Evolutionary conservation across 768 basidiomycete species (phyloP), one percentile per base, ranked within the genome.

Genomic region (Pholiota molesta): DNA sequence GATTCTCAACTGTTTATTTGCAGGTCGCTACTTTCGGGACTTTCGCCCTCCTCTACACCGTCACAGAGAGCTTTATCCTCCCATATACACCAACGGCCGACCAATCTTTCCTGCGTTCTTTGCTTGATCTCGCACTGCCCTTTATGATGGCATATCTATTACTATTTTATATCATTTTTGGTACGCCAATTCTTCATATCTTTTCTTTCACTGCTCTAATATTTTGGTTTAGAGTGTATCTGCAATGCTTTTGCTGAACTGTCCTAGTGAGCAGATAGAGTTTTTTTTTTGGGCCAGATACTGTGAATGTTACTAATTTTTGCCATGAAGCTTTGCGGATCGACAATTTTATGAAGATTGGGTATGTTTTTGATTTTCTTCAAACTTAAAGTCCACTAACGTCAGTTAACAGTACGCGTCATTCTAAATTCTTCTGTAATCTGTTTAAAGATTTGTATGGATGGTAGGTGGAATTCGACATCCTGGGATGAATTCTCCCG

Each of bases 271-370:
- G 88, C 13, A 21, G 21, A 21, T 73, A 4, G 10, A n/a, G n/a
- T n/a, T n/a, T n/a, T 21, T 37, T 37, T 28, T 37, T 61, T 7
- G 26, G 7, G 49, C 47, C n/a, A 16, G 16, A 17, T 17, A 11
- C 44, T 17, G 28, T 6, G 21, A 39, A 11, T 47, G 13, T 37
- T 28, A 21, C 13, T 52, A 65, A 60, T 67, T 26, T 54, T 17
- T 29, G 60, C 16, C 33, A 23, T 60, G 45, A 64, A 94, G 93
- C 72, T 99, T 99, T 71, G 94, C 94, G n/a, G 97, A 99, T 72
- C 83, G 97, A 51, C 91, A 94, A 66, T 99, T 99, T 74, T 99
- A 99, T 72, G 93, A 95, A 75, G 97, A 97, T 73, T 98, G 96
- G 94, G 90, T 90, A 73, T 28, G 78, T 70, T 35, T 21, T 29